phyloP scores from a whole-genome alignment of 2,329 filamentous ascomycete species.

The Pleomassaria siparia region DNA sequence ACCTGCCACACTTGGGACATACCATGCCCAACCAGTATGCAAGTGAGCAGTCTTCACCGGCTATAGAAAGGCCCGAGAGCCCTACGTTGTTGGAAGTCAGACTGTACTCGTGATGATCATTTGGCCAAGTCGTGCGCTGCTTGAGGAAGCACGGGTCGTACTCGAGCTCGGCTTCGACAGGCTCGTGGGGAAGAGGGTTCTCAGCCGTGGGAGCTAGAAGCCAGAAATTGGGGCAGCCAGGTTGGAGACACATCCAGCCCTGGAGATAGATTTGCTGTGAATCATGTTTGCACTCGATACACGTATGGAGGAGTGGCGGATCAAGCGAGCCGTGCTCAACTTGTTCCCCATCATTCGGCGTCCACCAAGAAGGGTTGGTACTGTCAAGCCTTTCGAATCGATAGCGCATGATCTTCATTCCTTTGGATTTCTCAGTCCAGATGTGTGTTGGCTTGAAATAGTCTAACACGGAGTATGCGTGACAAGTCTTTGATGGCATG shows the following conservation, averaged over 20 bases:
- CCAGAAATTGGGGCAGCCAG: slow-evolving; percentile 59
- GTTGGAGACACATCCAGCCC: slow-evolving; percentile 62
- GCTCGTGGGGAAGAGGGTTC: slow-evolving; percentile 16
- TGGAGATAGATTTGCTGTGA: slow-evolving; percentile 46
- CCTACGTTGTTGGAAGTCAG: slow-evolving; percentile 27
- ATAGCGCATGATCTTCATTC: slow-evolving; percentile 56
- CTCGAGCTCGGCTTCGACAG: slow-evolving; percentile 41
- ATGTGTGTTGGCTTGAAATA: slow-evolving; percentile 69
- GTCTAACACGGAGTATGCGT: slow-evolving; percentile 67
- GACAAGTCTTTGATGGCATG: slow-evolving; percentile 53
- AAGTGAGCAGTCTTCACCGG: slow-evolving; percentile 52
- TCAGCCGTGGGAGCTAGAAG: slow-evolving; percentile 29
- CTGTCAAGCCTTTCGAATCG: slow-evolving; percentile 66
- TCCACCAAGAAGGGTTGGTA: slow-evolving; percentile 61
- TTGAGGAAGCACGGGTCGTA: slow-evolving; percentile 63
- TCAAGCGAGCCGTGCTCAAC: slow-evolving; percentile 32
- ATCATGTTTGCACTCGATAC: slow-evolving; percentile 35
- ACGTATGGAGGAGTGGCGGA: slow-evolving; percentile 37
- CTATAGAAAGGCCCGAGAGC: slow-evolving; percentile 38
- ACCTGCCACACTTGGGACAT: slow-evolving; percentile 65
- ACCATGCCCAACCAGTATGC: slow-evolving; percentile 64
- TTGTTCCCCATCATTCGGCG: slow-evolving; percentile 37
- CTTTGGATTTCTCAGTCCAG: slow-evolving; percentile 62
- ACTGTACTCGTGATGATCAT: slow-evolving; percentile 41
- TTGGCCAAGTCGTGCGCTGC: slow-evolving; percentile 51